Base-by-base conservation (phyloP, 768 basidiomycete genomes). In the Mycena vitilis region DNA sequence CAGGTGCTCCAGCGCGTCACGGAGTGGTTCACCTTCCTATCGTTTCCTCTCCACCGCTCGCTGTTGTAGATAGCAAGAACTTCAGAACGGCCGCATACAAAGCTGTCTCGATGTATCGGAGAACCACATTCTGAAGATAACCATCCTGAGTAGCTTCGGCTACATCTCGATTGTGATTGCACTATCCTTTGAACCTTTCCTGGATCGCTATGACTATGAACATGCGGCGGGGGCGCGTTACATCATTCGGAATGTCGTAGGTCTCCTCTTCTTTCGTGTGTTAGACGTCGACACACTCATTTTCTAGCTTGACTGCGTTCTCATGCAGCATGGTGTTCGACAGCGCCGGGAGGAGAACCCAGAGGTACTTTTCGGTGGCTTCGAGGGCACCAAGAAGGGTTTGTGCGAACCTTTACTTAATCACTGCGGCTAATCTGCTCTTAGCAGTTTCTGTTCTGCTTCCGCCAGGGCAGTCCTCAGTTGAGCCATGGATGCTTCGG, bases 11-110 rank as follows among this genome's bases (percentile, higher is more conserved):
- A 98, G 73, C 88, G 87, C 55, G 88, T 96, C 22, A 95, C 97
- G 1, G 95, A 97, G 75, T 94, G 89, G 94, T 95, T n/a, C n/a
- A 87, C 81, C 16, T 49, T 20, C 25, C 40, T 44, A 65, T 38
- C 38, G 38, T 15, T 54, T 36, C 48, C 62, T 40, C 20, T 25
- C 71, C 7, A 9, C 57, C 16, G 48, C 72, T 80, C 25, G 65
- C 59, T n/a, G 66, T 59, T 48, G 11, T 60, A 67, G 6, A 15
- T 66, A 95, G 94, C 71, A 83, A 92, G 48, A 97, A 98, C 80
- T 95, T 91, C 81, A 88, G 98, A 70, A 97, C 95, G 3, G 92
- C 97, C 5, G 96, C 97, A 2, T 99, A 99, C 76, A 95, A 98
- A 78, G 95, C 97, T 13, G 93, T 99, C 69, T 91, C 94, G 16